Base-by-base conservation (phyloP, 306 rosid species). In the Trichosanthes truncata region DNA sequence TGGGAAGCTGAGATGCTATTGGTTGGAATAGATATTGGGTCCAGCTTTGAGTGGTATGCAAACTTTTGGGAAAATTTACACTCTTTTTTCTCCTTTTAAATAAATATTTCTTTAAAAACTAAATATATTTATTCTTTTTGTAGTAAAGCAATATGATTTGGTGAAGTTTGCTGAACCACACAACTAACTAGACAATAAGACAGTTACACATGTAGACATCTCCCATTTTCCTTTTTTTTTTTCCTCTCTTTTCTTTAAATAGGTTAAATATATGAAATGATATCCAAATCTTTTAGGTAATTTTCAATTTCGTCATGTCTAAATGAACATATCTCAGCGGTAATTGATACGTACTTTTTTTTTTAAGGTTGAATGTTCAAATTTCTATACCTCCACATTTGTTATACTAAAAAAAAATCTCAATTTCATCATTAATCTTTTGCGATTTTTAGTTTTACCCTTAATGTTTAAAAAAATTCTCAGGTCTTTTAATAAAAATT, bases 11-110 rank as follows among this genome's bases (percentile, higher is more conserved):
- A 76, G 87, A 83, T 21, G 78, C 86, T 4, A 95, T 92, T 95
- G 97, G 97, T 40, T 84, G 87, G 73, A 87, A 76, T 67, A 85
- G 98, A 93, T 93, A 81, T 87, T 79, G 89, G 87, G 87, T 84
- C 89, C 88, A 15, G 51, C 63, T 63, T 84, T 82, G 87, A 33
- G 97, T 62, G 81, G 75, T 48, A 15, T 29, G 17, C 9, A 74
- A 51, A 74, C 78, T 29, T 8, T 74, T 29, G 1, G 7, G 25
- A 7, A 13, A 41, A 26, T 49, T 49, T 48, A 49, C 45, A 49
- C 13, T 43, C 14, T 13, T 26, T 7, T 72, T 26, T 17, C 20
- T 4, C 10, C 11, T 73, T 26, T 26, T 48, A 12, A 12, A 11
- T 14, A 71, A 25, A 43, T 14, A 71, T 71, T 43, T 71, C 8